These are phyloP conservation scores for Entomortierella lignicola DNA, from an alignment of 192 early-diverging fungal species.

Conservation along the genomic window DNA sequence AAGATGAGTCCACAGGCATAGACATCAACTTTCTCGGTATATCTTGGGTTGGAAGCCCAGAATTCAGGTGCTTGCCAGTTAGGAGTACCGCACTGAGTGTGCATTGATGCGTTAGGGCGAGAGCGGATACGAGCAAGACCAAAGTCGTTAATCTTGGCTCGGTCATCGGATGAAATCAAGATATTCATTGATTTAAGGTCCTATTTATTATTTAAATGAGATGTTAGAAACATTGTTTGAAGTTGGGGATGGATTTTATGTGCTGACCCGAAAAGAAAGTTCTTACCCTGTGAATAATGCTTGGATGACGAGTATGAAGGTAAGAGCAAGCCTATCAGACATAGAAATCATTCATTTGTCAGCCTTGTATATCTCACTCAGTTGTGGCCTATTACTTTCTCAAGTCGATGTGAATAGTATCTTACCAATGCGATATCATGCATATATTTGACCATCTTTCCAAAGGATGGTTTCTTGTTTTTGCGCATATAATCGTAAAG, in stretches of 20 bases:
- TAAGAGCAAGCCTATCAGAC: conserved; percentile 65
- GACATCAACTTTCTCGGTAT: conserved; percentile 79
- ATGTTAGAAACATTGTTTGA: not conserved
- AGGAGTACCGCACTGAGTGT: conserved; percentile 83
- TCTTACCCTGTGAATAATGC: conserved; percentile 76
- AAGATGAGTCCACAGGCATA: conserved; percentile 83
- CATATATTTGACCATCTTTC: conserved; percentile 77
- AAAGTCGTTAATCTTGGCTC: conserved; percentile 86
- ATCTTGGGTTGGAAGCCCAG: conserved; percentile 75
- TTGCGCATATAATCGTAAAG: conserved; percentile 79
- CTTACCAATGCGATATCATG: conserved; percentile 75
- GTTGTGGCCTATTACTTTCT: too few species aligned
- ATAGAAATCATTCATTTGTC: too few species aligned
- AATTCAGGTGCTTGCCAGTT: conserved; percentile 88
- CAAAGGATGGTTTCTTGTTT: conserved; percentile 69
- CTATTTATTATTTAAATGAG: conserved; percentile 11
- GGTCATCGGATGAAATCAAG: conserved; percentile 66
- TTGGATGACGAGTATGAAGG: conserved; percentile 76
- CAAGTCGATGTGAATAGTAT: too few species aligned
- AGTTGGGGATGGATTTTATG: not conserved
- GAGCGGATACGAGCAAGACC: conserved; percentile 82
- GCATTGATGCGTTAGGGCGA: conserved; percentile 73
- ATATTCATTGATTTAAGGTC: conserved; percentile 86
- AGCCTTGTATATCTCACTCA: too few species aligned
- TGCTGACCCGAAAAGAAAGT: not conserved